Conservation (phyloP, 2,329 filamentous ascomycete species). For the Fusarium burgessii region DNA sequence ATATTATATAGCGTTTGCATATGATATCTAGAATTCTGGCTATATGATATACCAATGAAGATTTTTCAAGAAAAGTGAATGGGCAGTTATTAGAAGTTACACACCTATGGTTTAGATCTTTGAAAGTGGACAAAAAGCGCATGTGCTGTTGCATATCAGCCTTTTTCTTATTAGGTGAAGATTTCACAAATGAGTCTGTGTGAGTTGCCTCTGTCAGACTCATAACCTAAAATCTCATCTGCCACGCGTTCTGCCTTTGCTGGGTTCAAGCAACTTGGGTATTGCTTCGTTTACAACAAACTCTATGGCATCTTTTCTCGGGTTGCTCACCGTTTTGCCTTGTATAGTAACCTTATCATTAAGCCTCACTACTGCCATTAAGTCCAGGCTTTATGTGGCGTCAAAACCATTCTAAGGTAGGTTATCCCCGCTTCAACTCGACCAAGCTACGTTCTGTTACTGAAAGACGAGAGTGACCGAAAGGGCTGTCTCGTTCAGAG, state of each 20-base stretch:
- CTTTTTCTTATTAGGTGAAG: not conserved
- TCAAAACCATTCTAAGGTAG: not conserved
- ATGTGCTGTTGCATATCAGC: not conserved
- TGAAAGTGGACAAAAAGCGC: not conserved
- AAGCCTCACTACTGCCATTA: not conserved
- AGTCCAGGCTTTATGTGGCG: not conserved
- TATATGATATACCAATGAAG: slow-evolving; percentile 9
- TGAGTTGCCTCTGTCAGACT: not conserved
- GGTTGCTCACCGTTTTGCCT: not conserved
- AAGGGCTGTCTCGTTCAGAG: not conserved
- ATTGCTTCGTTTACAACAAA: not conserved
- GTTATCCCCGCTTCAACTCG: not conserved
- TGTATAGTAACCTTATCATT: not conserved
- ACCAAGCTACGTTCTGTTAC: not conserved
- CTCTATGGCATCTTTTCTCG: not conserved
- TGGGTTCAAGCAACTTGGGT: not conserved
- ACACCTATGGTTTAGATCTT: not conserved
- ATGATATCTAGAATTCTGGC: slow-evolving; percentile 5
- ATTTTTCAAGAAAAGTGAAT: not conserved
- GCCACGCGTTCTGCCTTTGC: not conserved
- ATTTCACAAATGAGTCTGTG: no score
- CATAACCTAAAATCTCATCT: not conserved
- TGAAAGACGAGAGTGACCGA: not conserved
- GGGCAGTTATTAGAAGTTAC: slow-evolving; percentile 5
- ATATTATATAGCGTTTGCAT: slow-evolving; percentile 1